Conservation (phyloP, 768 basidiomycete genomes). For the Serendipita vermifera region DNA sequence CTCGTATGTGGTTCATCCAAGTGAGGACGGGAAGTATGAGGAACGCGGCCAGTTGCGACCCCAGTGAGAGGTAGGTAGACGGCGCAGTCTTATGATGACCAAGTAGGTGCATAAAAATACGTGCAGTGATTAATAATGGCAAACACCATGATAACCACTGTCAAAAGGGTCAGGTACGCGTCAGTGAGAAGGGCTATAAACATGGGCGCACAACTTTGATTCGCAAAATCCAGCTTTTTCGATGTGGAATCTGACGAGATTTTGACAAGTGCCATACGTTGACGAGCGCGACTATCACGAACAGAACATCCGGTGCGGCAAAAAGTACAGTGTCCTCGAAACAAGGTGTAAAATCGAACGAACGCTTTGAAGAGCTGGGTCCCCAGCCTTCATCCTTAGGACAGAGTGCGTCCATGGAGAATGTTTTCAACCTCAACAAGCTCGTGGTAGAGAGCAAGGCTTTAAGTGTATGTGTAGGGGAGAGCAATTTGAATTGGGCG, state of each 20-base stretch:
- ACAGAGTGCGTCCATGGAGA: neutral
- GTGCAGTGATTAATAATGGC: constrained; percentile 8
- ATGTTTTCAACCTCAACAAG: too few species aligned
- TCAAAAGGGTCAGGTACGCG: neutral
- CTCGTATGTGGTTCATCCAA: constrained; percentile 55
- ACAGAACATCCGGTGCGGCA: constrained; percentile 34
- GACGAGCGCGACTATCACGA: constrained; percentile 33
- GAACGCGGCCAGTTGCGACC: constrained; percentile 44
- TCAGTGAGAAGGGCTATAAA: constrained; percentile 35
- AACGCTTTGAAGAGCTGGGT: constrained; percentile 41
- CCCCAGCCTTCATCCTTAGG: constrained; percentile 51
- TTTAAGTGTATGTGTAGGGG: too few species aligned
- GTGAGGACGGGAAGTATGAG: constrained; percentile 39
- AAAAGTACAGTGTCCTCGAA: constrained; percentile 64
- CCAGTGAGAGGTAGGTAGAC: constrained; percentile 33
- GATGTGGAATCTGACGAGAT: constrained; percentile 20
- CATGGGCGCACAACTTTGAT: constrained; percentile 44
- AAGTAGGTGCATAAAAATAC: constrained; percentile 36
- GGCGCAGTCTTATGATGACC: constrained; percentile 24
- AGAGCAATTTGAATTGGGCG: too few species aligned
- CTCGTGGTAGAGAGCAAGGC: neutral
- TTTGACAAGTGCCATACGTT: constrained; percentile 25
- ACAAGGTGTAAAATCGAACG: constrained; percentile 70
- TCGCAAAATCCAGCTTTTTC: constrained; percentile 36
- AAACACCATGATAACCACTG: neutral